Evolutionary conservation across 176 grass and related monocot genomes (phyloP).

Genomic region (Rhipidocladum racemiflorum): DNA sequence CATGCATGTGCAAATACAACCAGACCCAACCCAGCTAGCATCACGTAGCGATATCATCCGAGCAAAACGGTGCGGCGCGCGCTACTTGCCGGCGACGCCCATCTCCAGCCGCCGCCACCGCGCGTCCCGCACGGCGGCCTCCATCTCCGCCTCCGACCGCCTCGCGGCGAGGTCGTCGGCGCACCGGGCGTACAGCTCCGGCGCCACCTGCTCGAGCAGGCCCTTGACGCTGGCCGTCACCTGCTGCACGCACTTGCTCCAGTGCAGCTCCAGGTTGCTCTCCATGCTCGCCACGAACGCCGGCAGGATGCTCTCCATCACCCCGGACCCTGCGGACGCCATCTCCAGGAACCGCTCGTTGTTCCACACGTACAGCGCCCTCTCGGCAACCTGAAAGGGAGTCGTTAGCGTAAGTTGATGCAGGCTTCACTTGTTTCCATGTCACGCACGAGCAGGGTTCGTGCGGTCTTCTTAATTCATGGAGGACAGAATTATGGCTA

Average conservation of each 20-base stretch:
- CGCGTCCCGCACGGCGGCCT: conserved; percentile 35
- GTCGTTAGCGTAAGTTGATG: not conserved
- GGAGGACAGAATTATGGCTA: not conserved
- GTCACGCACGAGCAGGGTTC: not conserved
- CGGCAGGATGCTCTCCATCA: conserved; percentile 60
- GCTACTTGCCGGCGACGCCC: not conserved
- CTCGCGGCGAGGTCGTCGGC: conserved; percentile 30
- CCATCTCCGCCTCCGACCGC: conserved; percentile 1
- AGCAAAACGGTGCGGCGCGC: not conserved
- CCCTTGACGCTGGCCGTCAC: conserved; percentile 56
- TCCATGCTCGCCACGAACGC: conserved; percentile 58
- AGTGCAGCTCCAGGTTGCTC: conserved; percentile 68
- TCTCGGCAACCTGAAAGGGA: conserved; percentile 69
- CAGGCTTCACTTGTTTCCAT: too few species aligned
- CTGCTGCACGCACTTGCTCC: conserved; percentile 88
- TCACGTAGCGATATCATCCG: not conserved
- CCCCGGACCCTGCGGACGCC: conserved; percentile 33
- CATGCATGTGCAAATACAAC: not conserved
- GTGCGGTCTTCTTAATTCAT: not conserved
- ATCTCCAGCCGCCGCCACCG: conserved; percentile 62
- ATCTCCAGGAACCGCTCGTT: conserved; percentile 76
- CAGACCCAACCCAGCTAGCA: not conserved
- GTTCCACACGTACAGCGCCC: conserved; percentile 81
- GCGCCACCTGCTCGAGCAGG: conserved; percentile 56
- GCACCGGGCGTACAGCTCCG: conserved; percentile 53